Base-by-base conservation (phyloP, 2,329 filamentous ascomycete genomes). In the Epichloe sp. region DNA sequence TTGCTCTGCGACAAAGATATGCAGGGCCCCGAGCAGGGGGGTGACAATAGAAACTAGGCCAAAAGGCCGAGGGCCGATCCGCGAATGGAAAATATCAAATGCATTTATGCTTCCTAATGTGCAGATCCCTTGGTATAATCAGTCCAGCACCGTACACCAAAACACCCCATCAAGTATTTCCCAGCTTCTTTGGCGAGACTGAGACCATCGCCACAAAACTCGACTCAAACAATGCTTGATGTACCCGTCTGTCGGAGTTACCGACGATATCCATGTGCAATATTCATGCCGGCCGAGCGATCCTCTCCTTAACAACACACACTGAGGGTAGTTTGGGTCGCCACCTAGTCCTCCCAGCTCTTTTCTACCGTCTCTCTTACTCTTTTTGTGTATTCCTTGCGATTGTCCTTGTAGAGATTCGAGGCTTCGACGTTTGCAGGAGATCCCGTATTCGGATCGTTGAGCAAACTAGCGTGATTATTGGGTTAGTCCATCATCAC, bases 341-440 rank as follows among this genome's bases (percentile, higher is more conserved):
- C 19, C 21, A 10, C 48, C 65, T 61, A 95, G 63, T 96, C 91
- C 57, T 97, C 93, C 93, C 93, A 98, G 73, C 91, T 97, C 80
- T 96, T 97, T 76, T 98, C 93, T 15, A 98, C 93, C 0, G 91
- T 96, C 73, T 97, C 93, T 46, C 89, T 78, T 43, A 98, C 93
- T 17, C 90, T 78, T 74, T 74, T 98, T 98, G 26, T 87, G 65
- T 98, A 98, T 65, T 98, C 93, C 67, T 90, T 89, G 56, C 90
- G 80, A 68, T 97, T 97, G 65, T 98, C 93, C 68, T 97, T 97
- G 77, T 97, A 98, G 8, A 97, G 76, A 65, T 97, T 98, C 50
- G 89, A 95, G 1, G 93, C 93, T 71, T 98, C 93, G 60, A 97
- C 93, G 62, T 98, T 98, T 51, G 93, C 93, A 0, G 93, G 93